phyloP scores from a whole-genome alignment of 768 basidiomycete species.

The Hemileccinum impolitum region DNA sequence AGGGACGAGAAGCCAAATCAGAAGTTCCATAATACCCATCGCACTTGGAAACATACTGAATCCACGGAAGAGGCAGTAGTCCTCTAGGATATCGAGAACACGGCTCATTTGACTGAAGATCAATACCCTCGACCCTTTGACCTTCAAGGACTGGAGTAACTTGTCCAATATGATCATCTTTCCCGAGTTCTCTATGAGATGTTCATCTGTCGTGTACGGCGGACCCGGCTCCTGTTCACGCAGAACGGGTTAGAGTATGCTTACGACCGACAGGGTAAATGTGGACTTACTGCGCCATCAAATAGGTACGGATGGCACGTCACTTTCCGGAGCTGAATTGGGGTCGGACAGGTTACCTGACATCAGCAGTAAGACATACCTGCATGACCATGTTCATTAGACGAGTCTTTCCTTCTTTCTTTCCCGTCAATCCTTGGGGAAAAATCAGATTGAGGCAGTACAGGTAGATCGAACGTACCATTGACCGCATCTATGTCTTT shows the following conservation, averaged over 20 bases:
- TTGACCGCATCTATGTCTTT: conserved; percentile 99
- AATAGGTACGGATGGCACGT: conserved; percentile 91
- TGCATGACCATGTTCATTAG: conserved; percentile 99
- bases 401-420: conserved; percentile 98
- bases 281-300: conserved; percentile 71
- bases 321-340: conserved; percentile 64
- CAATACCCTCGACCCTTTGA: conserved; percentile 89
- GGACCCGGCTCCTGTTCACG: conserved; percentile 85
- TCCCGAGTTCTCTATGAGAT: conserved; percentile 89
- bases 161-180: conserved; percentile 99
- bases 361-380: conserved; percentile 36
- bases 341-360: not conserved
- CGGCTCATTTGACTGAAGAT: conserved; percentile 99
- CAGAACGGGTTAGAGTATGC: not conserved
- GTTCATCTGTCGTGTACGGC: conserved; percentile 97
- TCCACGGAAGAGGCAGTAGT: conserved; percentile 89
- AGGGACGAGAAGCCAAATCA: conserved; percentile 7
- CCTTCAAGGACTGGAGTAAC: conserved; percentile 81
- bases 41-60: conserved; percentile 59
- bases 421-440: conserved; percentile 76
- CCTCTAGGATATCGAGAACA: conserved; percentile 93
- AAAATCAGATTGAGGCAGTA: not conserved
- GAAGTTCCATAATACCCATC: not conserved
- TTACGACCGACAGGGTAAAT: not conserved
- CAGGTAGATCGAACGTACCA: conserved; percentile 42